phyloP scores from a whole-genome alignment of 2,329 filamentous ascomycete species.

The Ampelomyces quisqualis region DNA sequence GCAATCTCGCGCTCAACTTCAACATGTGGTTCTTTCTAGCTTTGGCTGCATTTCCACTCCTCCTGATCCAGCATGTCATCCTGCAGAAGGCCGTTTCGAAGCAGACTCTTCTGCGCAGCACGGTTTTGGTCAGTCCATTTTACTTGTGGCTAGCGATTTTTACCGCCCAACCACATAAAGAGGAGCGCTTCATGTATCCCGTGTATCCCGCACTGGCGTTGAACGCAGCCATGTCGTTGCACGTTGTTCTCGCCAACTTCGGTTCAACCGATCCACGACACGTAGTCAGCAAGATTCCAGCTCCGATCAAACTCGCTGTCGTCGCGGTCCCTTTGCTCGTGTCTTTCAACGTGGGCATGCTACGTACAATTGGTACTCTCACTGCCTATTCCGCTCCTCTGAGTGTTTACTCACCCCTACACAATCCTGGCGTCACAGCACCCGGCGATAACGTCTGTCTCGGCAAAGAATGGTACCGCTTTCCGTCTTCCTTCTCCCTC shows the following conservation, averaged over 20 bases:
- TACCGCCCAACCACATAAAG: slow-evolving; percentile 90
- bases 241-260: slow-evolving; percentile 74
- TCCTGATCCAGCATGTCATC: slow-evolving; percentile 69
- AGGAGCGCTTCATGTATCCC: slow-evolving; percentile 98
- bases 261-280: slow-evolving; percentile 69
- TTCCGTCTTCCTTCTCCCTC: slow-evolving; percentile 89
- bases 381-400: slow-evolving; percentile 82
- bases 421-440: slow-evolving; percentile 56
- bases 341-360: slow-evolving; percentile 65
- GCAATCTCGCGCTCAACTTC: slow-evolving; percentile 90
- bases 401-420: slow-evolving; percentile 67
- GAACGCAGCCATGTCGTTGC: slow-evolving; percentile 81
- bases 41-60: slow-evolving; percentile 70
- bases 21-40: slow-evolving; percentile 90
- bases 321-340: slow-evolving; percentile 63
- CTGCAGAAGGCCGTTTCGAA: slow-evolving; percentile 63
- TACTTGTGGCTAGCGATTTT: slow-evolving; percentile 95
- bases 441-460: slow-evolving; percentile 76
- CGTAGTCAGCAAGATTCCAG: slow-evolving; percentile 69
- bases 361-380: slow-evolving; percentile 71
- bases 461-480: slow-evolving; percentile 98
- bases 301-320: slow-evolving; percentile 67
- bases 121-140: slow-evolving; percentile 80
- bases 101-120: slow-evolving; percentile 69
- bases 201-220: slow-evolving; percentile 87